These are phyloP conservation scores for Microbotryum silenes-acaulis DNA, from an alignment of 1,284 basidiomycete species.

Conservation along the genomic window DNA sequence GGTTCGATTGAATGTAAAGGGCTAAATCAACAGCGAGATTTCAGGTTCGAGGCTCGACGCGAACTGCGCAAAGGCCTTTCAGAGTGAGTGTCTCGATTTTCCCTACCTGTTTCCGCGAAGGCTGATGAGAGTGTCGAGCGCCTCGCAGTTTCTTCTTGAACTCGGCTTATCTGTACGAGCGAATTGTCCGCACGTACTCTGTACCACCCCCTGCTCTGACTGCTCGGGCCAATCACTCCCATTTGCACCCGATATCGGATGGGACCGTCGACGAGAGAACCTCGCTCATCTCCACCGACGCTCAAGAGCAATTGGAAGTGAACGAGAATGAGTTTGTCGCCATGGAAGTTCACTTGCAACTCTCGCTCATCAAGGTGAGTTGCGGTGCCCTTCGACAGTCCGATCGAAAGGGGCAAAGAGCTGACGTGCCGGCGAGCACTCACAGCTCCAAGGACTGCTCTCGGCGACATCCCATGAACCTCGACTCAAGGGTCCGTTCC, in stretches of 20 bases:
- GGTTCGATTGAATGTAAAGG: too few relatives aligned
- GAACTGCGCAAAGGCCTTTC: conserved; percentile 76
- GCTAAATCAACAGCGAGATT: too few relatives aligned
- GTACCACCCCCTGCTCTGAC: conserved; percentile 19
- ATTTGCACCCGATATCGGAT: not conserved
- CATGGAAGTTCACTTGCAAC: conserved; percentile 90
- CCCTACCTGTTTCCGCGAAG: not conserved
- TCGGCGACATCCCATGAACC: conserved; percentile 87
- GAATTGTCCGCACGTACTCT: conserved; percentile 67
- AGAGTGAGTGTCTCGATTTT: conserved; percentile 53
- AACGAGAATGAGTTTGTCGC: conserved; percentile 20
- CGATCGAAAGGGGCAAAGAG: too few relatives aligned
- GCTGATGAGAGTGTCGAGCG: not conserved
- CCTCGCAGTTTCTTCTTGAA: conserved; percentile 63
- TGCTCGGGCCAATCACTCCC: not conserved
- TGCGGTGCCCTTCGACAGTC: not conserved
- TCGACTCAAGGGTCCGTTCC: conserved; percentile 84
- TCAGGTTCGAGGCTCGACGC: conserved; percentile 65
- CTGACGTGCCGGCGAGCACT: not conserved
- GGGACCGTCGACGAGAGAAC: conserved; percentile 8
- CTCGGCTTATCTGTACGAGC: conserved; percentile 74
- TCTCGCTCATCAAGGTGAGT: conserved; percentile 62
- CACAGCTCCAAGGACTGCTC: conserved; percentile 60
- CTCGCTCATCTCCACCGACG: conserved; percentile 2
- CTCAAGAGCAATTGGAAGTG: conserved; percentile 2